Conservation (phyloP, 495 filamentous ascomycete species). For the Hypomontagnella monticulosa region DNA sequence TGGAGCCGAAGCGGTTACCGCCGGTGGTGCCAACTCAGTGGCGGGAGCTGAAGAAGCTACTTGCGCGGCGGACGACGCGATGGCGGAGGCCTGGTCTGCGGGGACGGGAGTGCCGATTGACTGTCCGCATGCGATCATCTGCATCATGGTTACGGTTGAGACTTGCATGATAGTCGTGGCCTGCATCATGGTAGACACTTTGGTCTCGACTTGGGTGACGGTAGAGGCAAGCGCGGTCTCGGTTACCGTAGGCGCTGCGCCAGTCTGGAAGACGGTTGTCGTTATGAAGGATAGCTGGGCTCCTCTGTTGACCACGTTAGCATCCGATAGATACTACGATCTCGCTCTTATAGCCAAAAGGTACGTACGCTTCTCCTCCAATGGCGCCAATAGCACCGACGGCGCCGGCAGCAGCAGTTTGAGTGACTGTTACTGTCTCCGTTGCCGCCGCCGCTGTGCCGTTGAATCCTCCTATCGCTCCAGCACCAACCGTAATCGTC, state of each 20-base stretch:
- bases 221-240: conserved; percentile 54
- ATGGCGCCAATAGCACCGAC: background rate
- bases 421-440: conserved; percentile 47
- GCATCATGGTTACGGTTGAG: conserved; percentile 42
- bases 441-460: conserved; percentile 41
- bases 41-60: conserved; percentile 18
- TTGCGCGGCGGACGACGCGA: conserved; percentile 40
- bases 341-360: background rate
- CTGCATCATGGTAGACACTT: conserved; percentile 5
- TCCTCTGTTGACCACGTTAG: conserved; percentile 6
- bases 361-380: conserved; percentile 23
- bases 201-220: conserved; percentile 27
- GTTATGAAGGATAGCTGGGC: conserved; percentile 52
- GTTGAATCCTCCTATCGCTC: conserved; percentile 36
- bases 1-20: conserved; percentile 5
- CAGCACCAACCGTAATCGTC: conserved; percentile 42
- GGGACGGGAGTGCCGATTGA: conserved; percentile 24
- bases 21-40: background rate
- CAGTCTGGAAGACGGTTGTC: conserved; percentile 49
- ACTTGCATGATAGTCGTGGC: conserved; percentile 45
- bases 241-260: conserved; percentile 50
- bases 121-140: conserved; percentile 40
- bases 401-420: conserved; percentile 18
- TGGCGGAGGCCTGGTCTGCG: conserved; percentile 24
- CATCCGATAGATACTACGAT: no score